A percentile compares a stretch with the other conserved stretches of the same genome.
Evolutionary conservation across 257 asterid genomes (phyloP).

Genomic region (Voacanga thouarsii): DNA sequence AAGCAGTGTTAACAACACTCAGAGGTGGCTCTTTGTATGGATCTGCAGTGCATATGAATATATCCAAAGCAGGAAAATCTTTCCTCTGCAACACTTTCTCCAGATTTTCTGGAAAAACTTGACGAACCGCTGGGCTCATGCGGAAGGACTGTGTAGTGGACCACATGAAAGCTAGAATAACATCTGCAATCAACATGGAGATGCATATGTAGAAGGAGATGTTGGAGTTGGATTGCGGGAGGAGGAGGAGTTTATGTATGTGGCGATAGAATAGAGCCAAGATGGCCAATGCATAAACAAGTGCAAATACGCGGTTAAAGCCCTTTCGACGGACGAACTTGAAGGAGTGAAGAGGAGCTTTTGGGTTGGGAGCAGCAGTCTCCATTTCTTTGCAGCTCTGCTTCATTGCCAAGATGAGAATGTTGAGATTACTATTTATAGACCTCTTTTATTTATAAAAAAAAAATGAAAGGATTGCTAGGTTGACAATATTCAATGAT

Average conservation of each 20-base stretch:
- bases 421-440: not conserved
- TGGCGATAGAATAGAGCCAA: slow-evolving; percentile 15
- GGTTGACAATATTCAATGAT: too few species aligned
- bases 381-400: slow-evolving; percentile 1
- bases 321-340: not conserved
- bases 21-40: slow-evolving; percentile 69
- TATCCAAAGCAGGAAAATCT: slow-evolving; percentile 50
- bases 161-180: slow-evolving; percentile 59
- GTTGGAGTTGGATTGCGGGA: not conserved
- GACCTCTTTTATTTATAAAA: not conserved
- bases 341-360: slow-evolving; percentile 8
- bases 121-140: slow-evolving; percentile 33
- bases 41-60: slow-evolving; percentile 73
- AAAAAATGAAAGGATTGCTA: too few species aligned
- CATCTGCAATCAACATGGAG: slow-evolving; percentile 37
- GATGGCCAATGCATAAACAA: slow-evolving; percentile 7
- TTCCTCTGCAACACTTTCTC: not conserved
- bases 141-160: slow-evolving; percentile 47
- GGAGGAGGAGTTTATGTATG: not conserved
- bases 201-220: slow-evolving; percentile 15
- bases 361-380: not conserved
- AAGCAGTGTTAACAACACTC: slow-evolving; percentile 52
- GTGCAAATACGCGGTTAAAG: slow-evolving; percentile 19
- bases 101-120: slow-evolving; percentile 40
- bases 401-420: not conserved